Conservation (phyloP, 2,329 filamentous ascomycete genomes). For the Colletotrichum lentis region DNA sequence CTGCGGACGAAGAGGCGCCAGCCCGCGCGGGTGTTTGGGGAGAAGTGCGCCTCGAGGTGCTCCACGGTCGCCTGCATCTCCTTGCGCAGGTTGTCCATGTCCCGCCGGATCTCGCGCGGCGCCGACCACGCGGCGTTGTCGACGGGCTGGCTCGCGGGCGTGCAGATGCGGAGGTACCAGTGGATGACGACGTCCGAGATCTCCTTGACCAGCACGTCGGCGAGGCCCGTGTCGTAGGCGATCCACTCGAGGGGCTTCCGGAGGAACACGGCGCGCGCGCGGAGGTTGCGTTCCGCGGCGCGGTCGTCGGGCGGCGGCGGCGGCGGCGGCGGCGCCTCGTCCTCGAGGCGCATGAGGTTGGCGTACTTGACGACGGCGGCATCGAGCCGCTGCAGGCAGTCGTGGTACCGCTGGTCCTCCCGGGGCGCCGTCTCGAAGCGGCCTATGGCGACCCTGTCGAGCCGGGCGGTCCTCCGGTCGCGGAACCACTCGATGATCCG, state of each 20-base stretch:
- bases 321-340: too few species aligned
- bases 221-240: slow-evolving; percentile 11
- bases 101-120: slow-evolving; percentile 3
- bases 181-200: not conserved
- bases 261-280: slow-evolving; percentile 8
- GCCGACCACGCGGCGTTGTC: not conserved
- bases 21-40: not conserved
- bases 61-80: slow-evolving; percentile 1
- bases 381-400: not conserved
- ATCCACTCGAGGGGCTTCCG: slow-evolving; percentile 2
- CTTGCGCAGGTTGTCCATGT: not conserved
- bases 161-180: slow-evolving; percentile 12
- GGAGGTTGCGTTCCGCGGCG: not conserved
- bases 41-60: not conserved
- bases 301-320: not conserved
- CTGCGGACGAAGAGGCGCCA: not conserved
- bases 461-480: not conserved
- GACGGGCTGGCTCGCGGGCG: not conserved
- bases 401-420: slow-evolving; percentile 10
- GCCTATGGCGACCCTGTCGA: slow-evolving; percentile 1
- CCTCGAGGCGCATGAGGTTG: not conserved
- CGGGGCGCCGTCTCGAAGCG: not conserved
- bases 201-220: slow-evolving; percentile 5
- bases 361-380: not conserved
- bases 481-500: not conserved